Percentiles rank a stretch among this genome's conserved stretches.
phyloP scores from a whole-genome alignment of 345 rosid species.

The Cochlearia excelsa region DNA sequence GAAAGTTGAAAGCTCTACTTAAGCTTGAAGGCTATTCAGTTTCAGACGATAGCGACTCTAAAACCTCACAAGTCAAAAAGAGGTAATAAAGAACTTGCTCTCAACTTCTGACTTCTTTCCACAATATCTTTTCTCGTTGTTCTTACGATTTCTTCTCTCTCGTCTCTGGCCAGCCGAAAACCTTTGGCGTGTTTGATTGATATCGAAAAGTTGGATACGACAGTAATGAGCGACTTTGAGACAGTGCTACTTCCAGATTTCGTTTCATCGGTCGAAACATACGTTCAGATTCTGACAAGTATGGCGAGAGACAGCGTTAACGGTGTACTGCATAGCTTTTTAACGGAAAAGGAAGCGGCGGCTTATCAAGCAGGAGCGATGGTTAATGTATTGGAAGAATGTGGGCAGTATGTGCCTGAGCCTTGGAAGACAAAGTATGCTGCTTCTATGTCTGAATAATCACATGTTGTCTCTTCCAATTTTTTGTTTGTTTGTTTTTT shows the following conservation, averaged over 20 bases:
- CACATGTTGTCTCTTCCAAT: neutral
- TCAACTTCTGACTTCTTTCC: neutral
- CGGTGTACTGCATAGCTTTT: slow-evolving; percentile 49
- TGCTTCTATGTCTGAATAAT: slow-evolving; percentile 25
- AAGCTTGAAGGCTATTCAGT: slow-evolving; percentile 42
- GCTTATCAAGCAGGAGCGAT: slow-evolving; percentile 37
- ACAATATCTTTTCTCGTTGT: slow-evolving; percentile 12
- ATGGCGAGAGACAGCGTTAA: slow-evolving; percentile 53
- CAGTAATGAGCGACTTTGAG: slow-evolving; percentile 41
- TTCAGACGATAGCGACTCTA: slow-evolving; percentile 28
- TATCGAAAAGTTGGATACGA: slow-evolving; percentile 32
- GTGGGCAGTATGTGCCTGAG: slow-evolving; percentile 50
- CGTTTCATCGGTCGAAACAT: slow-evolving; percentile 33
- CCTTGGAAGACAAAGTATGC: slow-evolving; percentile 35
- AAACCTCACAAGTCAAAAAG: slow-evolving; percentile 28
- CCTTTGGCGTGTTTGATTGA: slow-evolving; percentile 40
- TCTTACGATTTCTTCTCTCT: neutral
- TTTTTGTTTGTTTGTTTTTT: neutral
- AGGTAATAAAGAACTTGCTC: slow-evolving; percentile 35
- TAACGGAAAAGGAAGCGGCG: slow-evolving; percentile 41
- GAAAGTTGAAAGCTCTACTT: slow-evolving; percentile 39
- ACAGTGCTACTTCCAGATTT: slow-evolving; percentile 50
- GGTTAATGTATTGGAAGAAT: slow-evolving; percentile 48
- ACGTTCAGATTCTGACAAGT: slow-evolving; percentile 43
- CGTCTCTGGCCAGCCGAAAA: slow-evolving; percentile 22